These are phyloP conservation scores for Ascochyta pisi DNA, from an alignment of 2,329 filamentous ascomycete genomes.

Conservation along the genomic window DNA sequence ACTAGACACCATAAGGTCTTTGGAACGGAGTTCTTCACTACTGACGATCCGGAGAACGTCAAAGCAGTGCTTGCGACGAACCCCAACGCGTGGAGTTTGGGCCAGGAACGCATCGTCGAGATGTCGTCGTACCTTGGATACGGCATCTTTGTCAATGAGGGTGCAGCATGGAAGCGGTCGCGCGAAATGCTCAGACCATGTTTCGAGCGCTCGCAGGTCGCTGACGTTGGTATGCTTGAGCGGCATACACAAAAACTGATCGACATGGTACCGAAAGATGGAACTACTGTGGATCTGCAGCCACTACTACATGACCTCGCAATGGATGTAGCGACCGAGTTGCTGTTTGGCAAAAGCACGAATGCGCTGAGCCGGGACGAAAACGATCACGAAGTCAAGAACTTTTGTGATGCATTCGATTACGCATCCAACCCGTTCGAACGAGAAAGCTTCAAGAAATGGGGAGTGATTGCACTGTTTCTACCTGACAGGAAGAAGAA, in stretches of 20 bases:
- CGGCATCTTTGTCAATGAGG: slow-evolving; percentile 38
- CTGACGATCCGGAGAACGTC: slow-evolving; percentile 36
- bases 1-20: slow-evolving; percentile 19
- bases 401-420: slow-evolving; percentile 34
- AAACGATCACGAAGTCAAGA: slow-evolving; percentile 7
- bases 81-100: slow-evolving; percentile 29
- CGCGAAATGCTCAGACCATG: slow-evolving; percentile 37
- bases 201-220: slow-evolving; percentile 34
- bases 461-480: slow-evolving; percentile 18
- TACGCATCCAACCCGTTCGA: slow-evolving; percentile 27
- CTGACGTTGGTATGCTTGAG: slow-evolving; percentile 32
- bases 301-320: slow-evolving; percentile 34
- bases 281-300: slow-evolving; percentile 32
- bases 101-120: slow-evolving; percentile 19
- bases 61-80: slow-evolving; percentile 31
- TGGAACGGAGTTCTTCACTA: slow-evolving; percentile 20
- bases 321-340: slow-evolving; percentile 36
- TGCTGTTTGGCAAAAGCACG: slow-evolving; percentile 38
- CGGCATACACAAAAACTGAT: slow-evolving; percentile 30
- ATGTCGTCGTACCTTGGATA: slow-evolving; percentile 26
- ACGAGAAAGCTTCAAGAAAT: slow-evolving; percentile 22
- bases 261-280: slow-evolving; percentile 28
- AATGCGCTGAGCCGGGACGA: slow-evolving; percentile 10
- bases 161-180: slow-evolving; percentile 36
- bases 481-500: slow-evolving; percentile 27